Base-by-base conservation (phyloP, 164 flowering plant genomes). In the Berberis vulgaris region DNA sequence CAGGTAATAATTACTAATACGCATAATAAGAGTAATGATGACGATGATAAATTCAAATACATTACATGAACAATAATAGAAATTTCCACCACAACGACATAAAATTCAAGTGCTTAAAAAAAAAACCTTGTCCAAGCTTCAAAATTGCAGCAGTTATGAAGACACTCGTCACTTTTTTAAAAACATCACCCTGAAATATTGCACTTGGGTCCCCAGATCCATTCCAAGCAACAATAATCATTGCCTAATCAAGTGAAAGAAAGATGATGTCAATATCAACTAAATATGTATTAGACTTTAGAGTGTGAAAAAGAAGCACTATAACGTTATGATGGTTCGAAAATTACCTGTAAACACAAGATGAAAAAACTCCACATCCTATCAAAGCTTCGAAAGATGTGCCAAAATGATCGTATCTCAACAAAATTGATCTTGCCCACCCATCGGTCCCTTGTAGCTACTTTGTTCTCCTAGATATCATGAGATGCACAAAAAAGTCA, bases 321-420 rank as follows among this genome's bases (percentile, higher is more conserved):
- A 26, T 26, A 26, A 26, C 26, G 26, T 26, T 0, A 26, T 26
- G 26, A 26, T 26, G 0, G 26, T 26, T 26, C 0, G 0, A 26
- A 26, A 26, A 26, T 26, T 79, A 91, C 99, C 98, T 95, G 99
- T 12, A 91, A 68, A 65, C 83, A 83, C 65, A 95, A 79, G 61
- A 88, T 77, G 63, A 82, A 87, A 57, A 95, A 95, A 45, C 95
- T 86, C 99, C 99, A 95, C 60, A 95, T 43, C 9, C 99, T 84
- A 77, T 95, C 99, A 78, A 85, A 95, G 76, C 97, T 95, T 69
- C 97, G 84, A 65, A 83, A 95, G 13, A 85, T 82, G 66, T 95
- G 96, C 97, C 97, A 95, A 77, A 86, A 95, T 68, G 95, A 70
- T 56, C 98, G 77, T 5, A 87, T 88, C 77, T 95, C 99, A 43